These are phyloP conservation scores for Hypsizygus marmoreus DNA, from an alignment of 768 basidiomycete species.

Conservation along the genomic window DNA sequence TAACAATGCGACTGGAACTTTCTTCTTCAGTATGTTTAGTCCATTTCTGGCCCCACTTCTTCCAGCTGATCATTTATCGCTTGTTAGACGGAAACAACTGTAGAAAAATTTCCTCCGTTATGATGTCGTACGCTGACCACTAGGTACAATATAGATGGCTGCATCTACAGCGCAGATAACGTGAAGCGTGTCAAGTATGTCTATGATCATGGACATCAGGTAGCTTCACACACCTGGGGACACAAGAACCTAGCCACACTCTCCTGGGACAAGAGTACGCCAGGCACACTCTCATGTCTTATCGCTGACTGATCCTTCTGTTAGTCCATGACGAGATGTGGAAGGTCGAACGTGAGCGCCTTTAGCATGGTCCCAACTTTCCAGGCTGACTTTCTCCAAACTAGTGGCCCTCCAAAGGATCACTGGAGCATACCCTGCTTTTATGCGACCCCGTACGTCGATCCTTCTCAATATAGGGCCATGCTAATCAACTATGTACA, in stretches of 20 bases:
- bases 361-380: neutral
- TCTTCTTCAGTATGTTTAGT: constrained; percentile 28
- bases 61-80: too few species aligned
- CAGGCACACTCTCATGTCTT: constrained; percentile 23
- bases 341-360: constrained; percentile 15
- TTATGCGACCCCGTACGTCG: constrained; percentile 24
- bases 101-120: too few species aligned
- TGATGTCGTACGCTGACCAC: too few species aligned
- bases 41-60: too few species aligned
- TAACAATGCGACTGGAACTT: constrained; percentile 19
- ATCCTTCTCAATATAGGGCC: neutral
- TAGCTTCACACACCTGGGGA: too few species aligned
- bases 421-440: constrained; percentile 22
- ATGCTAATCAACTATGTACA: neutral
- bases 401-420: constrained; percentile 21
- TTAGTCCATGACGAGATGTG: constrained; percentile 18
- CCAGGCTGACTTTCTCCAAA: neutral
- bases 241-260: constrained; percentile 23
- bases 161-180: too few species aligned
- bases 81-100: too few species aligned
- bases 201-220: too few species aligned
- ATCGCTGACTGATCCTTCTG: neutral
- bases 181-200: too few species aligned
- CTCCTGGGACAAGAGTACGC: constrained; percentile 35
- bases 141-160: too few species aligned